Base-by-base conservation (phyloP, 2,329 filamentous ascomycete species). In the Arthrocladium fulminans region DNA sequence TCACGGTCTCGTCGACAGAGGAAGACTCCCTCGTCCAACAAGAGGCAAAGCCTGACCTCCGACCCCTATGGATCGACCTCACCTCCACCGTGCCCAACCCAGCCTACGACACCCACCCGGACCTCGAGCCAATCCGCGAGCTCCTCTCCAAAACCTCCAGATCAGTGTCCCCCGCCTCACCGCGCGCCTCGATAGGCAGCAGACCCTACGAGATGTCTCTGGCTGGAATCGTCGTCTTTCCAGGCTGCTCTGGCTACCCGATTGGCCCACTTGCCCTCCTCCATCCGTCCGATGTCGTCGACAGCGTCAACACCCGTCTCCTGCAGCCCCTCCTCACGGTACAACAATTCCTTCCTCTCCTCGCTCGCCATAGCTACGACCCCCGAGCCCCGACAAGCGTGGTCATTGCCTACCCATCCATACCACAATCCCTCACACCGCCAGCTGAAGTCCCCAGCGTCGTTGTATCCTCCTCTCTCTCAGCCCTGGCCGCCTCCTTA, bases 221-320 rank as follows among this genome's bases (percentile, higher is more conserved):
- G 45, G 83, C 83, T 50, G 85, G 87, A 30, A 73, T 97, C 47
- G 79, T 98, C 47, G 72, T 97, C 54, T 84, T 95, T 20, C 90
- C 90, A 2, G 86, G 75, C 50, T 70, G 83, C 20, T 73, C 84
- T 20, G 81, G 84, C 61, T 94, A 89, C 65, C 84, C 87, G 45
- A 83, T 84, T 22, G 87, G 86, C 3, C 85, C 87, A 17, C 84
- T 97, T 53, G 87, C 88, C 53, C 89, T 87, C 3, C 83, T 96
- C 51, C 81, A 86, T 5, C 82, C 87, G 0, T 86, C 86, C 24
- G 83, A 80, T 59, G 92, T 94, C 71, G 86, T 87, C 54, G 88
- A 96, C 62, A 83, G 88, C 27, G 81, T 97, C 65, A 95, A 96
- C 66, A 90, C 88, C 13, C 89, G 94, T 61, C 77, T 98, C 10